Base-by-base conservation (phyloP, 1,284 basidiomycete genomes). In the Mycena citricolor region DNA sequence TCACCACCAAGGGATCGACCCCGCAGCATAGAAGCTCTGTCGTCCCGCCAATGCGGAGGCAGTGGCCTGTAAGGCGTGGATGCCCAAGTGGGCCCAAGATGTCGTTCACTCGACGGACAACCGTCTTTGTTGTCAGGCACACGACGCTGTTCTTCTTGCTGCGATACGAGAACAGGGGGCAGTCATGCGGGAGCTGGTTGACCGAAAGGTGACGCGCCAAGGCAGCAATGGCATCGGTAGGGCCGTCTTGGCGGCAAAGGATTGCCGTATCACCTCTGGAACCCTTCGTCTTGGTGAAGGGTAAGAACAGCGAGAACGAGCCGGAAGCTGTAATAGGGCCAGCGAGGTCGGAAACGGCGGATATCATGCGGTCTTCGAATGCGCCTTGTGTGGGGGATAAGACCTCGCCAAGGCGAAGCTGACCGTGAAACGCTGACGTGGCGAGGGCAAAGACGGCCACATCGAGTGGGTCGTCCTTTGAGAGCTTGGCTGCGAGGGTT, bases 1-100 rank as follows among this genome's bases (percentile, higher is more conserved):
- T 19, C 5, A 47, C 44, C 1, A 41, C 26, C 11, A 31, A 32
- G 4, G 44, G 39, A 23, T 25, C 4, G 11, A 47, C 32, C 4
- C 44, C 37, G 1, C 22, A 23, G 3, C 39, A 28, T 4, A 47
- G 39, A 12, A 35, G 26, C 8, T 41, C 37, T n/a, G 33, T 41
- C 10, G 44, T 41, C 3, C 44, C 44, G 2, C 44, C 44, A 36
- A 45, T 45, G 0, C 40, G 29, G 36, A 48, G 44, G 16, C 24
- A 22, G 17, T 44, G 46, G 1, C 46, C 46, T 2, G 40, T 45
- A 11, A 14, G 14, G 7, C 14, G 11, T 14, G 43, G 43, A 12
- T 16, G 24, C 0, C 31, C 35, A 23, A 20, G 13, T 0, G 8
- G 12, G 1, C 12, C 1, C 34, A 34, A 44, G 3, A 44, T 32